Percentiles rank a stretch among this genome's conserved stretches.
Evolutionary conservation across 2,329 filamentous ascomycete genomes (phyloP).

Genomic region (Ustilaginoidea virens): DNA sequence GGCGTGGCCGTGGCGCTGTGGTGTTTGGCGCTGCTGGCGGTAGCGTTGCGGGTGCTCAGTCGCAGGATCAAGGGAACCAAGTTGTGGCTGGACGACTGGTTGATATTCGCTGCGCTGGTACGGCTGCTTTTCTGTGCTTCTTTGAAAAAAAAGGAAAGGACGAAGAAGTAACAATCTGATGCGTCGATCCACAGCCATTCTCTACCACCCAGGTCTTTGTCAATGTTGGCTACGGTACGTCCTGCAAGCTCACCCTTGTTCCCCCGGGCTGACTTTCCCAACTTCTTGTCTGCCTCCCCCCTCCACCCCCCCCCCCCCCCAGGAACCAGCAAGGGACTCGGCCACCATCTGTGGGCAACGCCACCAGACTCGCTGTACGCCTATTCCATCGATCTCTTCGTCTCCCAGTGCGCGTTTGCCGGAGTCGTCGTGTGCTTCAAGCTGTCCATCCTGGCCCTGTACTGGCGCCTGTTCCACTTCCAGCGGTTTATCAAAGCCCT

Average conservation of each 20-base stretch:
- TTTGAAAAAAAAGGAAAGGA: no score
- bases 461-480: constrained; percentile 11
- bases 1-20: constrained; percentile 7
- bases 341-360: constrained; percentile 10
- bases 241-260: neutral
- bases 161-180: no score
- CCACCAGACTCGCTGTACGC: constrained; percentile 8
- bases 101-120: constrained; percentile 11
- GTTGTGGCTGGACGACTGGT: constrained; percentile 12
- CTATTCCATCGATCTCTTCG: constrained; percentile 10
- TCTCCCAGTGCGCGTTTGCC: constrained; percentile 9
- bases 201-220: constrained; percentile 7
- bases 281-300: no score
- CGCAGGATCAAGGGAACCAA: constrained; percentile 7
- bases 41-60: constrained; percentile 8
- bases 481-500: constrained; percentile 7
- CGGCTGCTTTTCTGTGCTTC: no score
- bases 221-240: constrained; percentile 9
- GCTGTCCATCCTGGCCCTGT: constrained; percentile 11
- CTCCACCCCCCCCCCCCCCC: no score
- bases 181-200: constrained; percentile 2
- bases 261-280: no score
- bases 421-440: constrained; percentile 9
- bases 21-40: constrained; percentile 6
- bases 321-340: constrained; percentile 4